Percentiles rank a stretch among this genome's conserved stretches.
Conservation (phyloP, 228 moss, liverwort and hornwort species). For the Sphagnum fallax region DNA sequence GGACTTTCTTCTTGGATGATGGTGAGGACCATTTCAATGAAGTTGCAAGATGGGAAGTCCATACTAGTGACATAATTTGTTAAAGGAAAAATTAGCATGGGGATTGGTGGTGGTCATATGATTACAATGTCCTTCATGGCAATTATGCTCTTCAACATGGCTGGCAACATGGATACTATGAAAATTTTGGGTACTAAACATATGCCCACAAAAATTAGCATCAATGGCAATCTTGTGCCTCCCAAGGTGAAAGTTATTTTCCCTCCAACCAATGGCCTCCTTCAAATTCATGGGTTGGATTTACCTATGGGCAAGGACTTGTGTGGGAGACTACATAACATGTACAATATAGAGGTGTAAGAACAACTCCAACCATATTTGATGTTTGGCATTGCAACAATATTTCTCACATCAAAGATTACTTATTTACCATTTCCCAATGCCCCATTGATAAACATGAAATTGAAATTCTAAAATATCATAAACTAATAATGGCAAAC, state of each 20-base stretch:
- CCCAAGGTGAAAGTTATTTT: slow-evolving; percentile 7
- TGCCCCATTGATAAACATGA: no score
- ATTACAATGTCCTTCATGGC: slow-evolving; percentile 19
- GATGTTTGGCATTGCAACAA: no score
- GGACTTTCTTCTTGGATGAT: slow-evolving; percentile 39
- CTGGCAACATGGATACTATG: slow-evolving; percentile 13
- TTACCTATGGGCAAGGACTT: slow-evolving; percentile 25
- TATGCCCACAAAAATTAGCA: slow-evolving; percentile 7
- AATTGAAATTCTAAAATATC: no score
- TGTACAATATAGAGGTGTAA: no score
- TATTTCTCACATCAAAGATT: no score
- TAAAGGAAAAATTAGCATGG: slow-evolving; percentile 4
- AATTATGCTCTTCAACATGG: slow-evolving; percentile 23
- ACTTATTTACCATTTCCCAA: no score
- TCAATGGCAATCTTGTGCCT: slow-evolving; percentile 8
- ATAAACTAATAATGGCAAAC: no score
- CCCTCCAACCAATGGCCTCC: slow-evolving; percentile 2
- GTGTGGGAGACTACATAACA: no score
- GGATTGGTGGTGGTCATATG: slow-evolving; percentile 6
- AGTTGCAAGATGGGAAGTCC: slow-evolving; percentile 22
- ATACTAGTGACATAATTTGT: slow-evolving; percentile 35
- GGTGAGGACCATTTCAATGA: slow-evolving; percentile 38
- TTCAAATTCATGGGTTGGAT: slow-evolving; percentile 12
- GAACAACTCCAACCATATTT: no score
- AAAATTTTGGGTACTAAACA: slow-evolving; percentile 16